These are phyloP conservation scores for Clavispora fructus DNA, from an alignment of 805 yeast genomes.

Conservation along the genomic window DNA sequence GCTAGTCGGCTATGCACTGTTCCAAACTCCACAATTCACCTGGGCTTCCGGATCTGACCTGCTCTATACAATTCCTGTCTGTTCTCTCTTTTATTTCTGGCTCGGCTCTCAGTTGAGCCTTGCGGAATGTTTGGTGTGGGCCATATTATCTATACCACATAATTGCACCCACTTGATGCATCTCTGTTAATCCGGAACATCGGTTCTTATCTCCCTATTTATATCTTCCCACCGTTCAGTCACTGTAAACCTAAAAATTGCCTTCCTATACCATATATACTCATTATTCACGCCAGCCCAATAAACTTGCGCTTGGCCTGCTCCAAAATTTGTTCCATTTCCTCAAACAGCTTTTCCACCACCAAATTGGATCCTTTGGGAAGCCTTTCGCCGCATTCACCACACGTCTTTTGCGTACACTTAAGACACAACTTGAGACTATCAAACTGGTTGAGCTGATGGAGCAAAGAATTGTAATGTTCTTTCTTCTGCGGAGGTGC, in stretches of 20 bases:
- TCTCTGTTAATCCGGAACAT: too few species aligned
- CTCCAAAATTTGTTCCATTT: conserved; percentile 17
- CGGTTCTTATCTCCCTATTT: too few species aligned
- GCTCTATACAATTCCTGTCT: too few species aligned
- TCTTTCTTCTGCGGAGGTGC: conserved; percentile 7
- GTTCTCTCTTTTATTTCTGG: too few species aligned
- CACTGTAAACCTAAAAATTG: not conserved
- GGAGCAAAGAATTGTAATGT: conserved; percentile 17
- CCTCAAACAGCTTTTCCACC: conserved; percentile 17
- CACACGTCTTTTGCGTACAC: conserved; percentile 22
- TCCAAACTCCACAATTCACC: not conserved
- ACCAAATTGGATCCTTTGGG: conserved; percentile 21
- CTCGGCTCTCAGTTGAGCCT: too few species aligned
- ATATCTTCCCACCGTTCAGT: not conserved
- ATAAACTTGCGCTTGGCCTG: conserved; percentile 14
- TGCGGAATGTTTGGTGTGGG: too few species aligned
- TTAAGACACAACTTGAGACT: conserved; percentile 25
- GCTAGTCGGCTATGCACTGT: not conserved
- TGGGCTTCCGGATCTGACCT: not conserved
- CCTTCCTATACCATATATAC: not conserved
- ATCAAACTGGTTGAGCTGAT: conserved; percentile 22
- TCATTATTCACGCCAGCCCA: not conserved
- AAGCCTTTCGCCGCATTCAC: conserved; percentile 13
- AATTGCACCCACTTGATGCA: too few species aligned
- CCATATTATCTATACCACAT: too few species aligned